Evolutionary conservation across 495 filamentous ascomycete species (phyloP).

Genomic region (Tuber indicum): DNA sequence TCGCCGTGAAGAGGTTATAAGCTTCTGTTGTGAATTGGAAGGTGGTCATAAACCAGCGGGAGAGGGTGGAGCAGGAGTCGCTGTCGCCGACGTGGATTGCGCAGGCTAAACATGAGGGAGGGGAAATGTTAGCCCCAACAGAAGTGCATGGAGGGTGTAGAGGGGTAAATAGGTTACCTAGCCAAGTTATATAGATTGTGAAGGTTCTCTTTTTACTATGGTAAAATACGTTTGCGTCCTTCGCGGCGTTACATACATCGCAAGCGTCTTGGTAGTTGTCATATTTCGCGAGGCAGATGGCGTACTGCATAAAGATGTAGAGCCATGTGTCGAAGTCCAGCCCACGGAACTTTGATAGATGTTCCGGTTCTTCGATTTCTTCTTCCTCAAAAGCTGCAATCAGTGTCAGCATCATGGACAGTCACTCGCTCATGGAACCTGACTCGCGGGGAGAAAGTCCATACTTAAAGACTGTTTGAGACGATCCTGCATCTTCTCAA

Average conservation of each 20-base stretch:
- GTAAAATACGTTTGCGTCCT: conserved; percentile 72
- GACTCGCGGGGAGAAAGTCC: conserved; percentile 28
- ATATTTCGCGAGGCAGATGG: conserved; percentile 60
- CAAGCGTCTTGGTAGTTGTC: conserved; percentile 61
- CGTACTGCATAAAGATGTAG: conserved; percentile 82
- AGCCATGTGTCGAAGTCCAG: conserved; percentile 79
- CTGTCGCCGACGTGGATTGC: conserved; percentile 74
- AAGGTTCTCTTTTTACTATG: conserved; percentile 59
- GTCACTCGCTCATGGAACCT: conserved; percentile 33
- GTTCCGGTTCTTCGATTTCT: conserved; percentile 25
- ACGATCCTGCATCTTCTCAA: conserved; percentile 60
- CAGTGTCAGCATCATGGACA: conserved; percentile 40
- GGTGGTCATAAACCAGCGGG: conserved; percentile 78
- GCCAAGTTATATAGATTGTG: conserved; percentile 71
- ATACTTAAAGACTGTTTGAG: conserved; percentile 55
- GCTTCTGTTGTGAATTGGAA: conserved; percentile 78
- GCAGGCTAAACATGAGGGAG: conserved; percentile 53
- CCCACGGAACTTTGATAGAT: conserved; percentile 65
- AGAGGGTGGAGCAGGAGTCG: conserved; percentile 59
- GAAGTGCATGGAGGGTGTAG: background rate
- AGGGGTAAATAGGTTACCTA: conserved; percentile 50
- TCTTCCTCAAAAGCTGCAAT: conserved; percentile 34
- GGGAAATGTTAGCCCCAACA: background rate
- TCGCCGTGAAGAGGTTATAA: conserved; percentile 62
- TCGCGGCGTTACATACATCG: conserved; percentile 63